Percentiles rank a stretch among this genome's conserved stretches.
Conservation (phyloP, 176 grass and related monocot genomes). For the Miscanthus lutarioriparius region DNA sequence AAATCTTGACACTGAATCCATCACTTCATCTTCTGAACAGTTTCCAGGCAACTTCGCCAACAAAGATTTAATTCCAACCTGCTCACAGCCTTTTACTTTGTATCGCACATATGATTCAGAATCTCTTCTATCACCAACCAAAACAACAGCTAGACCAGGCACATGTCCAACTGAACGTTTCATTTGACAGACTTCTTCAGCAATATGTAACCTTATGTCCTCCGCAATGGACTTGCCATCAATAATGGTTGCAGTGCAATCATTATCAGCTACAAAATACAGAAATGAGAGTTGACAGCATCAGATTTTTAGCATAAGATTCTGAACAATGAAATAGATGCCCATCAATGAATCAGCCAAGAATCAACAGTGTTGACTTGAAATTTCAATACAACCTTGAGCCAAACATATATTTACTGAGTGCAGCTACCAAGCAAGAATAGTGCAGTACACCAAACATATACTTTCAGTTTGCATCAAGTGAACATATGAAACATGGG, state of each 20-base stretch:
- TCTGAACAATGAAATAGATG: background rate
- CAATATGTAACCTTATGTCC: slow-evolving; percentile 72
- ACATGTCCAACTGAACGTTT: slow-evolving; percentile 50
- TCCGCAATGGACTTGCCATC: slow-evolving; percentile 83
- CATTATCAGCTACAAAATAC: slow-evolving; percentile 43
- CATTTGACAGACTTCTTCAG: slow-evolving; percentile 61
- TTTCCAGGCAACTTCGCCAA: slow-evolving; percentile 62
- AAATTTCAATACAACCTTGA: background rate
- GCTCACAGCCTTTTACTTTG: slow-evolving; percentile 82
- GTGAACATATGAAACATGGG: background rate
- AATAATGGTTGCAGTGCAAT: slow-evolving; percentile 47
- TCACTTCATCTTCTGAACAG: slow-evolving; percentile 70
- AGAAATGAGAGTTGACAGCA: slow-evolving; percentile 5
- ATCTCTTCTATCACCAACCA: slow-evolving; percentile 86
- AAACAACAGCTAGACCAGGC: slow-evolving; percentile 81
- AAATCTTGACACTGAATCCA: slow-evolving; percentile 60
- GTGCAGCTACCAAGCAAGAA: slow-evolving; percentile 11
- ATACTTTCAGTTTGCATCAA: background rate
- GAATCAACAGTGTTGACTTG: slow-evolving; percentile 10
- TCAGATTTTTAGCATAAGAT: slow-evolving; percentile 4
- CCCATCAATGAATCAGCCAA: background rate
- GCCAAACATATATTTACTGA: background rate
- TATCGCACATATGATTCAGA: slow-evolving; percentile 76
- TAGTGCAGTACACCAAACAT: background rate
- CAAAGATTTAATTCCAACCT: slow-evolving; percentile 91